Evolutionary conservation across 2,329 filamentous ascomycete species (phyloP).

Genomic region (Fusarium sp.): DNA sequence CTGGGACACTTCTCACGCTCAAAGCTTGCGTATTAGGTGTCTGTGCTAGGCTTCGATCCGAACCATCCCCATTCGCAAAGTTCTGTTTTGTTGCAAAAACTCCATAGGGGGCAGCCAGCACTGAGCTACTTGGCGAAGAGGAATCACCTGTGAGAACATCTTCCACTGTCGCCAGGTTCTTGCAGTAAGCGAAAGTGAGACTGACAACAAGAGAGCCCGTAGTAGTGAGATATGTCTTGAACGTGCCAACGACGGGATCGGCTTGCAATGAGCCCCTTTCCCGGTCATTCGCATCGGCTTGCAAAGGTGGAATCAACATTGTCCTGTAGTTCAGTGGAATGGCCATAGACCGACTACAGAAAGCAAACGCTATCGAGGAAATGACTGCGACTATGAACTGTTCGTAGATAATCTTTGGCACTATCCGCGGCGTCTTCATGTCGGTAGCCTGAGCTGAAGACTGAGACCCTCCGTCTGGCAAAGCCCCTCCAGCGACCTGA

Average conservation of each 20-base stretch:
- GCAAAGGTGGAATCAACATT: conserved; percentile 55
- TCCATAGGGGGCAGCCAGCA: conserved; percentile 67
- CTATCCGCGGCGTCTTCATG: conserved; percentile 34
- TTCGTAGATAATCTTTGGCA: conserved; percentile 60
- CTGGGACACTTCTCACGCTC: conserved; percentile 53
- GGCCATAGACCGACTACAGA: conserved; percentile 60
- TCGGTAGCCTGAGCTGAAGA: conserved; percentile 44
- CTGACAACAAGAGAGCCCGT: conserved; percentile 64
- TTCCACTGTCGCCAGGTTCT: conserved; percentile 59
- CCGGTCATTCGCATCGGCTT: conserved; percentile 21
- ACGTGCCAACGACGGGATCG: conserved; percentile 57
- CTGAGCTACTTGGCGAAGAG: conserved; percentile 54
- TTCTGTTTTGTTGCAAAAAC: conserved; percentile 47
- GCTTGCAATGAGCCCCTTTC: conserved; percentile 30
- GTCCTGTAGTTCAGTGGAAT: conserved; percentile 65
- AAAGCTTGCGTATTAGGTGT: conserved; percentile 64
- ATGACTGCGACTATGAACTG: conserved; percentile 65
- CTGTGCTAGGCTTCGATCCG: conserved; percentile 52
- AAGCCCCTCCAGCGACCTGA: conserved; percentile 15
- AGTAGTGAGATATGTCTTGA: conserved; percentile 66
- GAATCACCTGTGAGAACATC: conserved; percentile 55
- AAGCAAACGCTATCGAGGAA: conserved; percentile 60
- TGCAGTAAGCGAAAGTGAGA: conserved; percentile 59
- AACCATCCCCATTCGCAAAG: conserved; percentile 41
- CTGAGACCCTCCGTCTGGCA: conserved; percentile 45